Evolutionary conservation across 768 basidiomycete species (phyloP).

Genomic region (Pilatotrama ljubarskyi): DNA sequence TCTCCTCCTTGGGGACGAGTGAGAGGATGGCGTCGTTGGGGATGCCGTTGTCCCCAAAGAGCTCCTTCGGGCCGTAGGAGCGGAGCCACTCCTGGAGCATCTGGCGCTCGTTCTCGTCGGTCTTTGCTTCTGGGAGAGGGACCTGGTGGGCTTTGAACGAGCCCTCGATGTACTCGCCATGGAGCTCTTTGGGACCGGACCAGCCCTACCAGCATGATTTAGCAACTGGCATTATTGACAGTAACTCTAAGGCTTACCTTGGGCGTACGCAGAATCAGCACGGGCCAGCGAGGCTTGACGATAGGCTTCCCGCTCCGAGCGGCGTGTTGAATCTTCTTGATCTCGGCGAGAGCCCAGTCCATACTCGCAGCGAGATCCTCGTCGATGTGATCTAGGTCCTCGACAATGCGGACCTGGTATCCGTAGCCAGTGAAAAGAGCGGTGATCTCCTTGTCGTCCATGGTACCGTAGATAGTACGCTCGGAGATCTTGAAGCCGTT

Average conservation of each 20-base stretch:
- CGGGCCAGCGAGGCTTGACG: conserved; percentile 89
- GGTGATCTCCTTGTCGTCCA: conserved; percentile 84
- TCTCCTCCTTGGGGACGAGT: conserved; percentile 48
- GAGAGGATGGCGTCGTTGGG: conserved; percentile 58
- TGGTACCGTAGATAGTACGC: conserved; percentile 84
- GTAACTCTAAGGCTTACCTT: conserved; percentile 60
- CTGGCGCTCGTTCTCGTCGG: conserved; percentile 58
- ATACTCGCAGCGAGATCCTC: conserved; percentile 78
- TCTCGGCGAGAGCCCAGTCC: conserved; percentile 77
- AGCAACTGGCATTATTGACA: too few relatives aligned
- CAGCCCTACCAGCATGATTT: conserved; percentile 46
- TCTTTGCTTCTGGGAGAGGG: conserved; percentile 74
- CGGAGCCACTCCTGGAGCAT: conserved; percentile 71
- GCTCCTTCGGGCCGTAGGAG: conserved; percentile 67
- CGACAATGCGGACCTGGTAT: conserved; percentile 86
- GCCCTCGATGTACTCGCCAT: conserved; percentile 76
- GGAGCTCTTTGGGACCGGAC: conserved; percentile 64
- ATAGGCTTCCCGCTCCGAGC: conserved; percentile 77
- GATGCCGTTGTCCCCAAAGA: conserved; percentile 58
- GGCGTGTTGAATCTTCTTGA: conserved; percentile 74
- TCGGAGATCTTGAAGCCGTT: conserved; percentile 93
- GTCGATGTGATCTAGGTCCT: conserved; percentile 65
- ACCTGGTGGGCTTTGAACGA: conserved; percentile 90
- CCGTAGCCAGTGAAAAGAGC: conserved; percentile 82
- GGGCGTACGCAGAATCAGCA: conserved; percentile 82